Evolutionary conservation across 225 moss, liverwort and hornwort species (phyloP), one percentile per base, ranked within the genome.

Genomic region (Marchantia polymorpha): DNA sequence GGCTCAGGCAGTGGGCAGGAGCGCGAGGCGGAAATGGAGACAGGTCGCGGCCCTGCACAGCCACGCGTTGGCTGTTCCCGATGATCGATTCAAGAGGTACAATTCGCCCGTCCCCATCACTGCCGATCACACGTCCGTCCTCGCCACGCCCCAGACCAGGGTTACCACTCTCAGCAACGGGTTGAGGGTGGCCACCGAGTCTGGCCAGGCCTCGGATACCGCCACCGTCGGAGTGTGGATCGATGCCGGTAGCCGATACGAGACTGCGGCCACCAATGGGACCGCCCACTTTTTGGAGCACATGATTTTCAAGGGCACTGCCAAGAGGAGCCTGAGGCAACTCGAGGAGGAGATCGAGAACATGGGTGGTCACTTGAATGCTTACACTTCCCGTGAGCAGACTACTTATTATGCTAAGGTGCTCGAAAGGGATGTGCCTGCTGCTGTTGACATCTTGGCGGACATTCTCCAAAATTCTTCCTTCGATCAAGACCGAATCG

Each of bases 341-440:
- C 84, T 96, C 73, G 96, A 96, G 84, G 91, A 94, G 75, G 92
- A 96, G 94, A 94, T 96, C 82, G 96, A 96, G 89, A 94, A 94
- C 63, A 91, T 96, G 88, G 92, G 96, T 59, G 96, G 91, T 3
- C 92, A 94, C 81, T 86, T 92, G 84, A 96, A 96, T 75, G 96
- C 96, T 3, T 96, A 91, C 29, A 96, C 94, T 15, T 94, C 91
- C 2, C 89, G 96, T 14, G 94, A 96, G 84, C 92, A 96, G 89
- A 94, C 92, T 11, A 94, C 91, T 1, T 96, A 92, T 50, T 96
- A 92, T 77, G 94, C 94, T 14, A 96, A 96, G 65, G 91, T 94
- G 69, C 81, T 96, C 78, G 89, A 90, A 72, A 88, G 88, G 77
- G 89, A 96, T 76, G 84, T 91, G 26, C 89, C 88, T 13, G 89